These are phyloP conservation scores for Xylaria grammica DNA, from an alignment of 495 filamentous ascomycete species.

Conservation along the genomic window DNA sequence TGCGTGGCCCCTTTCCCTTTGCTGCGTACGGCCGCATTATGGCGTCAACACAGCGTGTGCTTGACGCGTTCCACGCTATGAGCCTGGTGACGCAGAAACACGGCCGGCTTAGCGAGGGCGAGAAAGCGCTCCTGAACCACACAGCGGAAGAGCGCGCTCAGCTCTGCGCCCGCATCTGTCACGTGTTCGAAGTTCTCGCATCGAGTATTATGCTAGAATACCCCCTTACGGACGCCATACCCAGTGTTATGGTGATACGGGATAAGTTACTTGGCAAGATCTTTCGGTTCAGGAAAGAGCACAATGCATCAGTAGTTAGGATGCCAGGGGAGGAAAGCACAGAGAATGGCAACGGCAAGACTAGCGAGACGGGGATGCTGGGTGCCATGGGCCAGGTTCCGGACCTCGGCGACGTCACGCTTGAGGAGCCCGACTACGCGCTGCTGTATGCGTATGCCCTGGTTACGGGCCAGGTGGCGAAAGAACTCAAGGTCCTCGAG, in stretches of 20 bases:
- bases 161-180: slow-evolving; percentile 84
- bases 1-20: slow-evolving; percentile 82
- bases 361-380: slow-evolving; percentile 4
- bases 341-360: slow-evolving; percentile 24
- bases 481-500: slow-evolving; percentile 72
- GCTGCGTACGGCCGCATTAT: slow-evolving; percentile 72
- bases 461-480: slow-evolving; percentile 69
- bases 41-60: slow-evolving; percentile 76
- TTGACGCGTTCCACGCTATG: slow-evolving; percentile 95
- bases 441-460: slow-evolving; percentile 63
- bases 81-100: slow-evolving; percentile 88
- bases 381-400: slow-evolving; percentile 14
- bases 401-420: slow-evolving; percentile 32
- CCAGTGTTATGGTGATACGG: slow-evolving; percentile 76
- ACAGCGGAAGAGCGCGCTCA: slow-evolving; percentile 80
- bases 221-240: slow-evolving; percentile 84
- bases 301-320: slow-evolving; percentile 45
- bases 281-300: slow-evolving; percentile 78
- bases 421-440: slow-evolving; percentile 58
- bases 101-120: slow-evolving; percentile 74
- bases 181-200: slow-evolving; percentile 91
- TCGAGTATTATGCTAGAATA: slow-evolving; percentile 93
- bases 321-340: slow-evolving; percentile 15
- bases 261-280: slow-evolving; percentile 90
- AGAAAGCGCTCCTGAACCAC: slow-evolving; percentile 75